These are phyloP conservation scores for Massarina eburnea DNA, from an alignment of 2,329 filamentous ascomycete genomes.

Conservation along the genomic window DNA sequence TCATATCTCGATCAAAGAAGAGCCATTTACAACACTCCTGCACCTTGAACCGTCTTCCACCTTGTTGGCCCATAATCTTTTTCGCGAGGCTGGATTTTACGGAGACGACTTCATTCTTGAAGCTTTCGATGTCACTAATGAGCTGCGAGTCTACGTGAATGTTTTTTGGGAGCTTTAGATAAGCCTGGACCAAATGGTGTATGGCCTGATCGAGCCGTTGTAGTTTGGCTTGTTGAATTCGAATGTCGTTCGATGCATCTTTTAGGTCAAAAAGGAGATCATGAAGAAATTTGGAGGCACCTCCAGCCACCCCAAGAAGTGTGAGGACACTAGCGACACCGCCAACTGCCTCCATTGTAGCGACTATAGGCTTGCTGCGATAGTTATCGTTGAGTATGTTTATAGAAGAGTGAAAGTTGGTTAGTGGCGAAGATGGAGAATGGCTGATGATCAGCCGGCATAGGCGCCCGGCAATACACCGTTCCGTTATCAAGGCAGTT, in stretches of 20 bases:
- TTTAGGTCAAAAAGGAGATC: slow-evolving; percentile 8
- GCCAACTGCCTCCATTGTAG: slow-evolving; percentile 16
- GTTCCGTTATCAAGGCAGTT: too few relatives aligned
- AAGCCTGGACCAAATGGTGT: slow-evolving; percentile 1
- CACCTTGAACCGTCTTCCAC: neutral
- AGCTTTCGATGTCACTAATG: neutral
- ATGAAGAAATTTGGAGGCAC: slow-evolving; percentile 9
- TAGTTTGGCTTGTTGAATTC: slow-evolving; percentile 4
- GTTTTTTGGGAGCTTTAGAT: slow-evolving; percentile 3
- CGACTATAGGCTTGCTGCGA: too few relatives aligned
- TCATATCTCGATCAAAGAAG: slow-evolving; percentile 7
- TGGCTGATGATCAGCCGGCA: too few relatives aligned
- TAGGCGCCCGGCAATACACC: too few relatives aligned
- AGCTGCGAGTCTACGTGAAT: neutral
- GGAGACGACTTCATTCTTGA: neutral
- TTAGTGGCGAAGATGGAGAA: too few relatives aligned
- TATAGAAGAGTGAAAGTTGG: too few relatives aligned
- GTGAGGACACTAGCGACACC: slow-evolving; percentile 12
- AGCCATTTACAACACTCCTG: slow-evolving; percentile 11
- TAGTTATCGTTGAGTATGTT: too few relatives aligned
- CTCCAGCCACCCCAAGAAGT: slow-evolving; percentile 7
- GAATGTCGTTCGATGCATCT: slow-evolving; percentile 9
- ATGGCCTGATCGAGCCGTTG: slow-evolving; percentile 6
- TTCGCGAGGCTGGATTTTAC: slow-evolving; percentile 1
- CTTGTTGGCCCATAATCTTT: neutral